A percentile compares a stretch with the other conserved stretches of the same genome.
Conservation (phyloP, 805 yeast species). For the Saccharomycopsis schoenii region DNA sequence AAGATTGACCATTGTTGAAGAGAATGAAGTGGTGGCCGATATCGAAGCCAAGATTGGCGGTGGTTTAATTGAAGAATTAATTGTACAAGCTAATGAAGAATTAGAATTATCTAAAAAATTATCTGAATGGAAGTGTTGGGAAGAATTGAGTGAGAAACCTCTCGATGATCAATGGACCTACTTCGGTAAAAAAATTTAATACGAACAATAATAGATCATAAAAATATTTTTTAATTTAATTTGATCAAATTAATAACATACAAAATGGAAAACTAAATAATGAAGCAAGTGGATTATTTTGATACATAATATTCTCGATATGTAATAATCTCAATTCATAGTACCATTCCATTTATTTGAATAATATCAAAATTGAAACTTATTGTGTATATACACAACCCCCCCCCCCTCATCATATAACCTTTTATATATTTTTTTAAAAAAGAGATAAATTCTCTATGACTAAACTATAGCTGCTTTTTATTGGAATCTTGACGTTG, state of each 20-base stretch:
- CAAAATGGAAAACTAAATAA: too few relatives aligned
- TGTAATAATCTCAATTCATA: too few relatives aligned
- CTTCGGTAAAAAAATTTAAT: slow-evolving; percentile 53
- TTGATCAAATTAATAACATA: too few relatives aligned
- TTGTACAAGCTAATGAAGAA: slow-evolving; percentile 79
- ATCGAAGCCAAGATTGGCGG: slow-evolving; percentile 71
- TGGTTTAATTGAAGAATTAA: slow-evolving; percentile 75
- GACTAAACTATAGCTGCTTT: background rate
- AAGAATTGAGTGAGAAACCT: slow-evolving; percentile 70
- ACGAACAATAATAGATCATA: background rate
- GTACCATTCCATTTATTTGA: background rate
- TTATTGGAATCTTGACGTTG: background rate
- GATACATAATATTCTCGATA: too few relatives aligned
- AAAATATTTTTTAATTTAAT: background rate
- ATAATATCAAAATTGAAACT: background rate
- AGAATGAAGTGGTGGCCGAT: slow-evolving; percentile 47
- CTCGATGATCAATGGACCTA: slow-evolving; percentile 77
- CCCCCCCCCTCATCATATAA: background rate
- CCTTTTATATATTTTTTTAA: background rate
- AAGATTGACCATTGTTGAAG: slow-evolving; percentile 57
- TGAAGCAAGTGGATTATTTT: too few relatives aligned
- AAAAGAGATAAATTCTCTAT: background rate
- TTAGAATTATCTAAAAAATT: slow-evolving; percentile 55
- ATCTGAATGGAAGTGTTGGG: slow-evolving; percentile 69
- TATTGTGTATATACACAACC: too few relatives aligned